A percentile compares a stretch with the other conserved stretches of the same genome.
phyloP scores from a whole-genome alignment of 352 stramenopile species.

The Phytophthora fragariae region DNA sequence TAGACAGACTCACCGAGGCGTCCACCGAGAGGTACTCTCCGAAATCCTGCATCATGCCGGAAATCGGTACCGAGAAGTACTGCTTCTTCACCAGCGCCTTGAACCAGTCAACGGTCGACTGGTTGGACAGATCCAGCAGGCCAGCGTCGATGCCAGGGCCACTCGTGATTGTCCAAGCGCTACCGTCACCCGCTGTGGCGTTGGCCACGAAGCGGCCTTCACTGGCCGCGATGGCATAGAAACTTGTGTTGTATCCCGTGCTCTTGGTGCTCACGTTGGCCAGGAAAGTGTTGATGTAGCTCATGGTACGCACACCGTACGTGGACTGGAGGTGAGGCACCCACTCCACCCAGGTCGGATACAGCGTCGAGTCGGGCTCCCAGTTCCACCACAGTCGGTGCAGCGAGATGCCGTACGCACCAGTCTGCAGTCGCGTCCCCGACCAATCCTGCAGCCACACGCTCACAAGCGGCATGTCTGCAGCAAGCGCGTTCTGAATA shows the following conservation, averaged over 20 bases:
- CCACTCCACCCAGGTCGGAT: conserved; percentile 36
- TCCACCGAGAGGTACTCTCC: conserved; percentile 38
- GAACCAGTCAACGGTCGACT: conserved; percentile 39
- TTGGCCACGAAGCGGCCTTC: conserved; percentile 38
- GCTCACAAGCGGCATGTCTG: conserved; percentile 32
- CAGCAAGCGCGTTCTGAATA: conserved; percentile 23
- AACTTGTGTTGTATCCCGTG: conserved; percentile 41
- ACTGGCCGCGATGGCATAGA: conserved; percentile 32
- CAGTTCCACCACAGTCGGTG: conserved; percentile 42
- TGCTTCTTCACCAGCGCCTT: conserved; percentile 37
- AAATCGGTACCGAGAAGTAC: conserved; percentile 42
- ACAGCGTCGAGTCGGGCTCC: conserved; percentile 38
- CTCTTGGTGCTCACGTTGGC: conserved; percentile 37
- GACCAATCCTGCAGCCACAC: conserved; percentile 39
- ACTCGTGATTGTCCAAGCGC: conserved; percentile 36
- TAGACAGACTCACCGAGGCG: conserved; percentile 28
- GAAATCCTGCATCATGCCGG: conserved; percentile 42
- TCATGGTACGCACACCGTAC: conserved; percentile 35
- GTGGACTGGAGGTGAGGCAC: conserved; percentile 29
- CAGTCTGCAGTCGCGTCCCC: conserved; percentile 29
- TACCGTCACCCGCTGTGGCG: conserved; percentile 27
- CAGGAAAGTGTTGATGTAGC: conserved; percentile 41
- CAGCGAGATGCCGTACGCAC: conserved; percentile 25
- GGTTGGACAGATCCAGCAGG: conserved; percentile 34
- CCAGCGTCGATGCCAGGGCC: conserved; percentile 34